Base-by-base conservation (phyloP, 2,329 filamentous ascomycete genomes). In the Sclerotinia nivalis region DNA sequence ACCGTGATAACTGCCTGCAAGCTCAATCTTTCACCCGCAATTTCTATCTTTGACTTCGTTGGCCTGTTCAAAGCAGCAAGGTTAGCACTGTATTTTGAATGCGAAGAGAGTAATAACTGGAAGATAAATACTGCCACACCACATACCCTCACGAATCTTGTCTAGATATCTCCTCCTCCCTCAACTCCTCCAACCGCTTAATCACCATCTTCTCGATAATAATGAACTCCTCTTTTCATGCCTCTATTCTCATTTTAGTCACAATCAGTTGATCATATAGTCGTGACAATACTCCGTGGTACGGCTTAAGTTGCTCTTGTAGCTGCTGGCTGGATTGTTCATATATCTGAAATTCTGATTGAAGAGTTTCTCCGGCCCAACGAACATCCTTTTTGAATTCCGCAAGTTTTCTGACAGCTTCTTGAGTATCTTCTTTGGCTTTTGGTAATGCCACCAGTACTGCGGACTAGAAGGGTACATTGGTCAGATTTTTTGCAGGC, bases 191-290 rank as follows among this genome's bases (percentile, higher is more conserved):
- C 54, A 37, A 37, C 9, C 10, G 31, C 20, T 56, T 13, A 22
- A 5, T n/a, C 2, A 37, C 2, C 31, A 37, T n/a, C 20, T 34
- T 13, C 22, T 13, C 0, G 22, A 4, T 1, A 37, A 1, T 10
- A 7, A 8, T 0, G 6, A 10, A 12, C 1, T 6, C 0, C 0
- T 13, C 2, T 12, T n/a, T 6, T 22, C 1, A 4, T 2, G 10
- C 20, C 9, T 34, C 20, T 6, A 56, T 37, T 13, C 10, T n/a
- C 31, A 6, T 10, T 31, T 2, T 7, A 12, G 37, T 40, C 37
- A 40, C 28, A 34, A 13, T 34, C 52, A 56, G 4, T 56, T 22
- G 6, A 34, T 22, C 18, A 6, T 22, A 20, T 6, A 7, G 0
- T 34, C 2, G 1, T 31, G 5, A 2, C 18, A 56, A 6, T 1